Conservation (phyloP, 1,284 basidiomycete species). For the Hymenochaete sp. region DNA sequence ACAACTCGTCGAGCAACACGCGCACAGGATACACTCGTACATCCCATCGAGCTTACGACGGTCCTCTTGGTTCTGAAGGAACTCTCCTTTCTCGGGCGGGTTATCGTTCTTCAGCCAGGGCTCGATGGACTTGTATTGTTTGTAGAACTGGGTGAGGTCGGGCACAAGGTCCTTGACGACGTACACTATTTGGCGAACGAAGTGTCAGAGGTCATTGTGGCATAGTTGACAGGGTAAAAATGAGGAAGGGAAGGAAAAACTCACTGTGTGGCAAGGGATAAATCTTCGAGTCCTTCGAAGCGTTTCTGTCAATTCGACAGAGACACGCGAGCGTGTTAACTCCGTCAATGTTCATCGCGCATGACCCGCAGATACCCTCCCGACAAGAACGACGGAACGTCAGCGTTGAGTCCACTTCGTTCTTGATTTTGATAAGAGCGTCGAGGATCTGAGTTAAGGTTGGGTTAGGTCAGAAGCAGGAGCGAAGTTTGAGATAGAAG, state of each 20-base stretch:
- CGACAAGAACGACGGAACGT: constrained; percentile 96
- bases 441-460: constrained; percentile 60
- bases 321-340: constrained; percentile 97
- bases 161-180: constrained; percentile 98
- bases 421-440: constrained; percentile 98
- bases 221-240: neutral
- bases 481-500: no score
- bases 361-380: constrained; percentile 97
- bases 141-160: constrained; percentile 88
- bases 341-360: constrained; percentile 99
- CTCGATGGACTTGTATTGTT: constrained; percentile 99
- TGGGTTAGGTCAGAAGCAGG: neutral
- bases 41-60: constrained; percentile 94
- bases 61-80: constrained; percentile 86
- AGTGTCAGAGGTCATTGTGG: neutral
- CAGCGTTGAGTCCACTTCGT: constrained; percentile 92
- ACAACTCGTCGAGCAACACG: constrained; percentile 95
- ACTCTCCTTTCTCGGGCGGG: constrained; percentile 74
- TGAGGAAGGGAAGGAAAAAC: constrained; percentile 28
- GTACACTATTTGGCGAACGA: constrained; percentile 64
- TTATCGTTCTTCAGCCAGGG: constrained; percentile 91
- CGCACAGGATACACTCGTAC: constrained; percentile 94
- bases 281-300: constrained; percentile 75
- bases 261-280: constrained; percentile 97
- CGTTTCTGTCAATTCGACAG: constrained; percentile 84